Evolutionary conservation across 2,329 filamentous ascomycete species (phyloP).

Genomic region (Botrytis aclada): DNA sequence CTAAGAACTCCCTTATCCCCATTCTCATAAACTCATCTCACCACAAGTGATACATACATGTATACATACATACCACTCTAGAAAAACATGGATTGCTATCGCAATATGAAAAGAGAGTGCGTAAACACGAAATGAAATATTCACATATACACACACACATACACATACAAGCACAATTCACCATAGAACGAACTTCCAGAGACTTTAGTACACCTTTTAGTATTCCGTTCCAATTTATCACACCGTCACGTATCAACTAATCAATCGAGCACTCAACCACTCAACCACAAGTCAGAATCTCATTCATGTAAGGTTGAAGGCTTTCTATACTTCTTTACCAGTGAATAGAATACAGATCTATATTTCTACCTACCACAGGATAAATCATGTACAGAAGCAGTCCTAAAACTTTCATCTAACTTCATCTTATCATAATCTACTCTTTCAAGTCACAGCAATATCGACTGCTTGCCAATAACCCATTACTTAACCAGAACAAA

Average conservation of each 20-base stretch:
- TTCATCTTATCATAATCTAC: neutral
- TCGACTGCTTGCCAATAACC: too few species aligned
- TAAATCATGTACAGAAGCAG: neutral
- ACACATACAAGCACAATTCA: neutral
- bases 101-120: too few species aligned
- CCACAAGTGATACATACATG: too few species aligned
- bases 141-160: too few species aligned
- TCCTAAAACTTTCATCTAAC: neutral
- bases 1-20: too few species aligned
- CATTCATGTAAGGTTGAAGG: neutral
- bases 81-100: too few species aligned
- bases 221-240: neutral
- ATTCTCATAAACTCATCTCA: too few species aligned
- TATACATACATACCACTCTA: too few species aligned
- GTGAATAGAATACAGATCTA: neutral
- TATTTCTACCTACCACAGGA: neutral
- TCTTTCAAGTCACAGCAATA: neutral
- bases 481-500: neutral
- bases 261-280: too few species aligned
- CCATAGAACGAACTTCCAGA: rapidly evolving
- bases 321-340: neutral
- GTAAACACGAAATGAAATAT: too few species aligned
- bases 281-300: neutral
- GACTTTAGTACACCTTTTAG: neutral
- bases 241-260: neutral